These are phyloP conservation scores for Fraxinus platypoda DNA, from an alignment of 305 asterid species.

Conservation along the genomic window DNA sequence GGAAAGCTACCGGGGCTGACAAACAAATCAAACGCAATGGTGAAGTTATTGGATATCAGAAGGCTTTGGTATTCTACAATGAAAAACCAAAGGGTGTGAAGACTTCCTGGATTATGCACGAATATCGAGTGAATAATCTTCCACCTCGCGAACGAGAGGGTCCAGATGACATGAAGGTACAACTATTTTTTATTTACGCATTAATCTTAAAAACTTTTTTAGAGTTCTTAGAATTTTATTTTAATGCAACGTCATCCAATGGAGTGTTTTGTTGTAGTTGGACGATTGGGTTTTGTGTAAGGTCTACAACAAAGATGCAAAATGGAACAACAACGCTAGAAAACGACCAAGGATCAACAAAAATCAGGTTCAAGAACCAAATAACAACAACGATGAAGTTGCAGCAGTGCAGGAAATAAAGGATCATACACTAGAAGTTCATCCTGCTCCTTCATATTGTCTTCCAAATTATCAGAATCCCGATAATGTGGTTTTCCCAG, in stretches of 20 bases:
- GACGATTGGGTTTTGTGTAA: constrained; percentile 7
- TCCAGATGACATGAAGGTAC: background rate
- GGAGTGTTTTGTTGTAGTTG: background rate
- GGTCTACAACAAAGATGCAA: background rate
- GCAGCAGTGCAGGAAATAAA: background rate
- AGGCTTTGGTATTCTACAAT: constrained; percentile 9
- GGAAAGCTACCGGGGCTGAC: constrained; percentile 32
- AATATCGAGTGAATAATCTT: background rate
- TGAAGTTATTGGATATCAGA: background rate
- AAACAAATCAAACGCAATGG: background rate
- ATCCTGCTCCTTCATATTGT: background rate
- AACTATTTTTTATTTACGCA: background rate
- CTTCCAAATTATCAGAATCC: background rate
- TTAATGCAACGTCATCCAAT: background rate
- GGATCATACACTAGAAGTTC: background rate
- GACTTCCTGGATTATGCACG: constrained; percentile 25
- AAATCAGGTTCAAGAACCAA: background rate
- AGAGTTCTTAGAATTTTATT: background rate
- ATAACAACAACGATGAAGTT: background rate
- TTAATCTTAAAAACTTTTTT: background rate
- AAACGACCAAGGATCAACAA: background rate
- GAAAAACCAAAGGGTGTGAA: background rate
- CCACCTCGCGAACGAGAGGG: background rate
- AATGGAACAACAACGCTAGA: background rate
- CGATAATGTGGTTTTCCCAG: background rate